Evolutionary conservation across 805 yeast genomes (phyloP).

Genomic region (Nematodospora valgi): DNA sequence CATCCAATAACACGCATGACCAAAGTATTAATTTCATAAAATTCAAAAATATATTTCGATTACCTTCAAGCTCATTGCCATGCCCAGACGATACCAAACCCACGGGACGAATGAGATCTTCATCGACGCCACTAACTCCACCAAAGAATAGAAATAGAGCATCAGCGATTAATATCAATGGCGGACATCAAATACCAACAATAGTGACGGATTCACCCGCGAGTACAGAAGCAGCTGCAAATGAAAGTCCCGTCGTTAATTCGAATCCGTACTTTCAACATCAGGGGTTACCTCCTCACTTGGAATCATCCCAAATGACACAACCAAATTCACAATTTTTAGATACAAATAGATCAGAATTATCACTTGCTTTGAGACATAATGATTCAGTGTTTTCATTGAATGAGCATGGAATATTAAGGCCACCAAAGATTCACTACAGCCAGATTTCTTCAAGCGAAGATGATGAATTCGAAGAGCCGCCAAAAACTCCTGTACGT

Average conservation of each 20-base stretch:
- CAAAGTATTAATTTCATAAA: slow-evolving; percentile 20
- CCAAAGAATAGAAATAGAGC: not conserved
- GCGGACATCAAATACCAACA: no score
- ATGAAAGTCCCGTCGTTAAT: slow-evolving; percentile 17
- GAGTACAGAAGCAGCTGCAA: not conserved
- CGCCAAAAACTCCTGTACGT: not conserved
- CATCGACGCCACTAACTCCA: slow-evolving; percentile 2
- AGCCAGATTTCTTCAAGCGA: slow-evolving; percentile 6
- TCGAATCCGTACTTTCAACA: slow-evolving; percentile 53
- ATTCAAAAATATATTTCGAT: slow-evolving; percentile 26
- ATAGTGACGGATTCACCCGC: not conserved
- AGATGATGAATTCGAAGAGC: not conserved
- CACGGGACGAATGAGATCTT: slow-evolving; percentile 6
- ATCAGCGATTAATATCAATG: not conserved
- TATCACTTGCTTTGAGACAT: slow-evolving; percentile 37
- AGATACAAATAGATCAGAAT: slow-evolving; percentile 15
- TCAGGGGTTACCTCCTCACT: slow-evolving; percentile 58
- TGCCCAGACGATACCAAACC: slow-evolving; percentile 6
- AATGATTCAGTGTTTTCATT: slow-evolving; percentile 33
- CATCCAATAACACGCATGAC: no score
- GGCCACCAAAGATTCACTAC: slow-evolving; percentile 16
- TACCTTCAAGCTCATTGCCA: slow-evolving; percentile 13
- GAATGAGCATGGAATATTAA: slow-evolving; percentile 17
- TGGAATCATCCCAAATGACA: slow-evolving; percentile 12
- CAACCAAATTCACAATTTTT: slow-evolving; percentile 5